Evolutionary conservation across 345 rosid species (phyloP).

Genomic region (Lumnitzera racemosa): DNA sequence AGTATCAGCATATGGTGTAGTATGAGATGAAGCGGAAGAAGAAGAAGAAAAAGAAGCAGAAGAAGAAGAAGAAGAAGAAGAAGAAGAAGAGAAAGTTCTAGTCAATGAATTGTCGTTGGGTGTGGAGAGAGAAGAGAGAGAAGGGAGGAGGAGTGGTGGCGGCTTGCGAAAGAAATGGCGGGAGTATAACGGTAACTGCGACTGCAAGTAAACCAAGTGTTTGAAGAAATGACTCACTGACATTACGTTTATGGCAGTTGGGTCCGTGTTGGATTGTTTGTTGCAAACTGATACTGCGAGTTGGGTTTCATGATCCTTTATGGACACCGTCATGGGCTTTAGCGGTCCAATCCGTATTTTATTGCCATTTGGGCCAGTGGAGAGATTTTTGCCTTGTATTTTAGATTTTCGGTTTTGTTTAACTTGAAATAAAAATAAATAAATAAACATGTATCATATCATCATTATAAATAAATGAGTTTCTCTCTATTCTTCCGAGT

Average conservation of each 20-base stretch:
- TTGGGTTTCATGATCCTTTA: too few species aligned
- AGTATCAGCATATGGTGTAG: slow-evolving; percentile 9
- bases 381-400: too few species aligned
- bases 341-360: too few species aligned
- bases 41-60: slow-evolving; percentile 1
- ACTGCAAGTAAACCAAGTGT: slow-evolving; percentile 34
- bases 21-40: slow-evolving; percentile 5
- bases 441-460: too few species aligned
- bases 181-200: slow-evolving; percentile 28
- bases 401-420: too few species aligned
- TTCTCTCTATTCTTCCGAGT: too few species aligned
- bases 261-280: neutral
- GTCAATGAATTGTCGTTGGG: neutral
- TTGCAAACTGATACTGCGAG: too few species aligned
- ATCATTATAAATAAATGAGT: too few species aligned
- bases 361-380: too few species aligned
- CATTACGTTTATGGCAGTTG: slow-evolving; percentile 20
- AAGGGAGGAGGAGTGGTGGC: slow-evolving; percentile 7
- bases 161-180: slow-evolving; percentile 8
- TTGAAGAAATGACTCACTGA: slow-evolving; percentile 54
- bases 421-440: too few species aligned
- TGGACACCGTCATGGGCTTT: too few species aligned
- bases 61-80: neutral
- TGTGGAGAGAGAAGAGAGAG: slow-evolving; percentile 5
- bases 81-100: neutral